Base-by-base conservation (phyloP, 1,284 basidiomycete genomes). In the Sutorius eximius region DNA sequence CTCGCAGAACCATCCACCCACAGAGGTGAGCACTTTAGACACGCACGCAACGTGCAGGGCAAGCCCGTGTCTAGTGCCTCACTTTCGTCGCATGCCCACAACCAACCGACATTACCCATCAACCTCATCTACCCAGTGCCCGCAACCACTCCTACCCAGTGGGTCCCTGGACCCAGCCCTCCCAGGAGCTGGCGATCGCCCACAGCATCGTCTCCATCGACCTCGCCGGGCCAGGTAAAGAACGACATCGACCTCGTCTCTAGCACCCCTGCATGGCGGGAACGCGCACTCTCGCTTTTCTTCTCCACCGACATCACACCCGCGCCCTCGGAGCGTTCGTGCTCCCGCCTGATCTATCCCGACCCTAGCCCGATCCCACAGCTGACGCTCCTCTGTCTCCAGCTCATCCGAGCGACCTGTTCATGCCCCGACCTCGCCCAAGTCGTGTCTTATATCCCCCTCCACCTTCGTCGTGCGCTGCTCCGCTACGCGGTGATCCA, bases 1-100 rank as follows among this genome's bases (percentile, higher is more conserved):
- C 47, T 46, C 50, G 30, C 15, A 13, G 20, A 46, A 11, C 27
- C 3, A 37, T 22, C 27, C 27, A 3, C 42, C 29, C 27, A 6
- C 53, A 61, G 85, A 67, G 86, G 85, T 12, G 87, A 89, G 66
- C 83, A 88, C 43, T 87, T 82, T 56, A 77, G 86, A 47, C 87
- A 81, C 59, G 61, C 71, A 24, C 82, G 81, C 57, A 89, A 89
- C 62, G 58, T 79, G 8, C 74, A 69, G 51, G 68, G 74, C 29
- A 76, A 76, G 30, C 73, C 71, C 32, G 66, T 69, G 11, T 61
- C 68, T 1, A 55, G 27, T 32, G 38, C 20, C 38, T 52, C 53
- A 5, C 46, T 65, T 24, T 54, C 59, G 32, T 61, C 66, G 37
- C 60, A 65, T 51, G 57, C 64, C 32, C 68, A 70, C 56, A 76